These are phyloP conservation scores for Fusarium burgessii DNA, from an alignment of 2,329 filamentous ascomycete genomes.

Conservation along the genomic window DNA sequence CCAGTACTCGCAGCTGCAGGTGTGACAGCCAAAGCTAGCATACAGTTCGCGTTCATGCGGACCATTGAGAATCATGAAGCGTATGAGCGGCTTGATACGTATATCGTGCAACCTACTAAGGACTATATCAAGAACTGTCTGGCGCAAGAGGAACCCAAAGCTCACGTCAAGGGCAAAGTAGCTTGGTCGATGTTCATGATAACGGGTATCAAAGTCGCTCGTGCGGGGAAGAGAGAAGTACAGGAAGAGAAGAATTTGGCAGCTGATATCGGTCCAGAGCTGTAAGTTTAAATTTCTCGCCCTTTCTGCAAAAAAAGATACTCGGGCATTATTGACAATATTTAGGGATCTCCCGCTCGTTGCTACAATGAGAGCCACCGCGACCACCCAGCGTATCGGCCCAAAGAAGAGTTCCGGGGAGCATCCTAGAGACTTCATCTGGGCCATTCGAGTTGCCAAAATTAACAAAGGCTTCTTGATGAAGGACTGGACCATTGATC, in stretches of 20 bases:
- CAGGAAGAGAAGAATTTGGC: rapidly evolving
- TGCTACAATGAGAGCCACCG: neutral
- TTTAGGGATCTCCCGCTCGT: neutral
- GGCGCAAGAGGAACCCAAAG: rapidly evolving
- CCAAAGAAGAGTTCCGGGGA: rapidly evolving
- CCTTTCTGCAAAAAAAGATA: too few species aligned
- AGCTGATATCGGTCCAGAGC: neutral
- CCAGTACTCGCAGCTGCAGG: rapidly evolving
- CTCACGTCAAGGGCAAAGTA: neutral
- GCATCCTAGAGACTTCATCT: neutral
- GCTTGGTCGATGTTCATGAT: neutral
- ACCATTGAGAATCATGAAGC: neutral
- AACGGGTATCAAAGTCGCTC: neutral
- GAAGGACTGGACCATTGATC: neutral
- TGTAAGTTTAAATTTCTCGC: too few species aligned
- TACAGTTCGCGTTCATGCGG: neutral
- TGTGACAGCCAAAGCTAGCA: rapidly evolving
- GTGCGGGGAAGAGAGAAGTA: neutral
- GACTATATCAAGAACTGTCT: neutral
- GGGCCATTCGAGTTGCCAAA: neutral
- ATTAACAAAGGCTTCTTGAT: neutral
- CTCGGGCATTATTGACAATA: too few species aligned
- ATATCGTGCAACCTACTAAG: neutral
- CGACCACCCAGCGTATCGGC: rapidly evolving
- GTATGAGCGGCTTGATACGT: neutral